Evolutionary conservation across 192 early-diverging fungal species (phyloP), one percentile per base, ranked within the genome.

Genomic region (Rhizoclosmatium globosum): DNA sequence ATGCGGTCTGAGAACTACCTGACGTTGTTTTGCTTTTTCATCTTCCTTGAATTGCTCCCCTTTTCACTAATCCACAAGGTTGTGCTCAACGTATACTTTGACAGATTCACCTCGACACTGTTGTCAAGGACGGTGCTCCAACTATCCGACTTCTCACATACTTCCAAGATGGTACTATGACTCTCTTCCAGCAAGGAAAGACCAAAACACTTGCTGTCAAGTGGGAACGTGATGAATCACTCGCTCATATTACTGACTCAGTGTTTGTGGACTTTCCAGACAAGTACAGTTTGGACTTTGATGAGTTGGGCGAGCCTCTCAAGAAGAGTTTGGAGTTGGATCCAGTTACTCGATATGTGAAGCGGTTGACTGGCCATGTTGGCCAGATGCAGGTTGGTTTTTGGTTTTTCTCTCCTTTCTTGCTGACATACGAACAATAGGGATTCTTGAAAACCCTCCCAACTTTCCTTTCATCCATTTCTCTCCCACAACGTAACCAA

Each of bases 151-250:
- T 83, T 41, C 78, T 87, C 17, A 57, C 53, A 15, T 56, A 76
- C 39, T 83, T 76, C 62, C 57, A 66, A 44, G 84, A 67, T 92
- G 83, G 84, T 79, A 84, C 77, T 77, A 72, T 80, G 61, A 42
- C 58, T 76, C 78, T 74, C 57, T 47, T 62, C 31, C 59, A 44
- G 3, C 72, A 74, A 64, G 44, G 44, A 68, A 62, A 47, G 21
- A 81, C 79, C 48, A 75, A 66, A n/a, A 66, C 50, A 15, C 78
- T 41, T 3, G 67, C 76, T 17, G 43, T 76, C n/a, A 19, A 89
- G 23, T 99, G 97, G 97, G 85, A 89, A n/a, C 90, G 95, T 47
- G 93, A 96, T 61, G 97, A 99, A 82, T 90, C 94, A 21, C 84
- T 98, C 70, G 88, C 95, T 0, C 86, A 94, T 64, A 84, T 87